Base-by-base conservation (phyloP, 2,329 filamentous ascomycete species). In the Colletotrichum zoysiae region DNA sequence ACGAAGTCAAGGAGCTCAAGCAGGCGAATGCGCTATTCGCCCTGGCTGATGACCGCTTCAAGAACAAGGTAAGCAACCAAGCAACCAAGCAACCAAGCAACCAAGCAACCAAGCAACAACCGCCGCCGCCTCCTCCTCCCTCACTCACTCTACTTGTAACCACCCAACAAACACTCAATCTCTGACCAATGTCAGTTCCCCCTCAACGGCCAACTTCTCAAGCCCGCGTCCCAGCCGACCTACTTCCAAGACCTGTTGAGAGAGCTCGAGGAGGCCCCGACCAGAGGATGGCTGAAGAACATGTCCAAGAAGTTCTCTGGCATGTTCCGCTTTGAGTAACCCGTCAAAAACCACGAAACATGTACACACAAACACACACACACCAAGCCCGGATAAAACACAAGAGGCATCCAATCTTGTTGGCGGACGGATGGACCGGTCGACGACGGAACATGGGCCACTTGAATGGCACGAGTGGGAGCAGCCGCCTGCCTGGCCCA, bases 251-350 rank as follows among this genome's bases (percentile, higher is more conserved):
- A 91, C 74, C 79, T 93, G 40, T 78, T 91, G 0, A 83, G 81
- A 65, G 91, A 93, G 78, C 84, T 93, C 33, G 88, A 92, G 46
- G 88, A 88, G 75, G 90, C 88, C 4, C 91, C 90, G 2, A 86
- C 82, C 51, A 82, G 90, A 69, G 86, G 85, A 9, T 89, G 85
- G 82, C 77, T 88, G 30, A 83, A 85, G 61, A 83, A 86, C 65
- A 71, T 89, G 61, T 80, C 83, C 72, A 87, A 91, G 77, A 84
- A 84, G 73, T 77, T 91, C 74, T 86, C 86, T 73, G 90, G 90
- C 14, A 84, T 90, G 80, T 85, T 92, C 72, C 84, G 90, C 71
- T 81, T 91, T 69, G 81, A 86, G 76, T 91, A 82, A 81, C 35
- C 46, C 62, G 51, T 58, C 33, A 55, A 42, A 9, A 1, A 26